These are phyloP conservation scores for Starmerella stigmatis DNA, from an alignment of 805 yeast genomes.

Conservation along the genomic window DNA sequence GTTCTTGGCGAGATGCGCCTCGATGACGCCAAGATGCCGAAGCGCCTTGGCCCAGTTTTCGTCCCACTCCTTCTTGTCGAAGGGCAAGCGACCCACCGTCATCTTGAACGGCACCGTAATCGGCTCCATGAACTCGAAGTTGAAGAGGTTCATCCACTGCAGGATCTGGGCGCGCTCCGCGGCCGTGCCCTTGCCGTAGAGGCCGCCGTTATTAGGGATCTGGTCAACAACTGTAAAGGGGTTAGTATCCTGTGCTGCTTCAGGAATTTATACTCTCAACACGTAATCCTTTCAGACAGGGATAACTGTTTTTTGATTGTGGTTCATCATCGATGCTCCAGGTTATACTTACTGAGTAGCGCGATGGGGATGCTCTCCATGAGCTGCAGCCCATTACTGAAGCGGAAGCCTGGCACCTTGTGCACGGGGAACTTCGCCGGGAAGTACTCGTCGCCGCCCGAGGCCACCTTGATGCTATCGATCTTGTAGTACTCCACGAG, in stretches of 20 bases:
- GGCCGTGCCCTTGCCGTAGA: slow-evolving; percentile 47
- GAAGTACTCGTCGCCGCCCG: slow-evolving; percentile 37
- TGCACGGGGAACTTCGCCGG: slow-evolving; percentile 35
- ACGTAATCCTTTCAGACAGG: slow-evolving; percentile 34
- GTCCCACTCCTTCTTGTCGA: slow-evolving; percentile 63
- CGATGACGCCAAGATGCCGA: slow-evolving; percentile 23
- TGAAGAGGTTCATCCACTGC: slow-evolving; percentile 69
- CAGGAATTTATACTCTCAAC: slow-evolving; percentile 26
- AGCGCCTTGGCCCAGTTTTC: slow-evolving; percentile 36
- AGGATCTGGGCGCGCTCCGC: slow-evolving; percentile 44
- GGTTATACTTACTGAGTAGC: slow-evolving; percentile 38
- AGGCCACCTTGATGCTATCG: slow-evolving; percentile 39
- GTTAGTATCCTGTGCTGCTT: slow-evolving; percentile 19
- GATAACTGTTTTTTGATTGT: slow-evolving; percentile 32
- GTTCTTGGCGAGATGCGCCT: slow-evolving; percentile 43
- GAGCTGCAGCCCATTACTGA: slow-evolving; percentile 52
- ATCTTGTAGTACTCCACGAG: slow-evolving; percentile 46
- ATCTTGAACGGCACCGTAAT: slow-evolving; percentile 47
- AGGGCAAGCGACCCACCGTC: slow-evolving; percentile 54
- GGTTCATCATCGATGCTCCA: slow-evolving; percentile 28
- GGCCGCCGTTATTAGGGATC: slow-evolving; percentile 32
- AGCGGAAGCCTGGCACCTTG: slow-evolving; percentile 19
- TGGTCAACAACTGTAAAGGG: slow-evolving; percentile 15
- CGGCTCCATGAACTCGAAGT: slow-evolving; percentile 49
- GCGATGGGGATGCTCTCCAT: slow-evolving; percentile 54